Base-by-base conservation (phyloP, 1,284 basidiomycete species). In the Exsudoporus floridanus region DNA sequence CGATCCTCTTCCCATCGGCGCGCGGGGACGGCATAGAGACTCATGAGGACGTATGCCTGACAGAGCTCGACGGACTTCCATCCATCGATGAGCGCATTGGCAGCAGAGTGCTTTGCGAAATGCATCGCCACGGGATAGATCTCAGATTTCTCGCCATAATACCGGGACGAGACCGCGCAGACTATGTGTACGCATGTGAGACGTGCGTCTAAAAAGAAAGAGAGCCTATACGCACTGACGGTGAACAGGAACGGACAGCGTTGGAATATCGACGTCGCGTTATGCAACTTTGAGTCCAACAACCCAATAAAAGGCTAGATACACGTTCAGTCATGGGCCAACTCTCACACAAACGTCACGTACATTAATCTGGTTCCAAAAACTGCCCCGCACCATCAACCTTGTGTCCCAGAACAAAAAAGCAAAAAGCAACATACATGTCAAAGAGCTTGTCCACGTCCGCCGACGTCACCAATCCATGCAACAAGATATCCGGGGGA, bases 91-190 rank as follows among this genome's bases (percentile, higher is more conserved):
- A 92, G 75, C 7, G 87, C 85, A 55, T 84, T 88, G 2, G 88
- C 87, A 2, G 88, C 89, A 0, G 88, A 85, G 54, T 86, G 84
- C 63, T 88, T 90, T 2, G 90, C 89, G 56, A 91, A 91, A 66
- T 91, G 89, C 90, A 92, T 92, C 9, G 88, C 89, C 57, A 90
- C 85, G 3, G 87, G 86, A 62, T 91, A 90, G 46, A 90, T 85
- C 64, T 89, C 85, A 0, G 86, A 85, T 62, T 89, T 90, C 44
- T 84, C 83, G 5, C 76, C 63, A 64, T 89, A 88, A 63, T 88
- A 90, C 21, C 89, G 76, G 0, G 87, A 89, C 0, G 89, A 82
- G 49, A 90, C 81, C 12, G 88, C 88, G 56, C 88, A 90, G 39
- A 92, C 88, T 90, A 23, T 30, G 28, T n/a, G n/a, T n/a, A n/a